A percentile compares a stretch with the other conserved stretches of the same genome.
Evolutionary conservation across 108 stramenopile species (phyloP).

Genomic region (Epipyxis sp.): DNA sequence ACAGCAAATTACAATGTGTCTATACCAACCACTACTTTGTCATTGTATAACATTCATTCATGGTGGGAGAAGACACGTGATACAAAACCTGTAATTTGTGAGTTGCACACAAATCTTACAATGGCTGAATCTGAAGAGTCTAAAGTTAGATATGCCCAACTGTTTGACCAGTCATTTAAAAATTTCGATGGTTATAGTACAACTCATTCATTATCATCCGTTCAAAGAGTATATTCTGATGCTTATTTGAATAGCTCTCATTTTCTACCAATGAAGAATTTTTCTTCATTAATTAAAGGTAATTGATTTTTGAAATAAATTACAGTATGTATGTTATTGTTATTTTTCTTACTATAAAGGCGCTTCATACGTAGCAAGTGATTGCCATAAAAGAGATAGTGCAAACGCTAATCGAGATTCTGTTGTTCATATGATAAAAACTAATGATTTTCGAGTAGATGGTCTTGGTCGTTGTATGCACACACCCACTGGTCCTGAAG

Average conservation of each 20-base stretch:
- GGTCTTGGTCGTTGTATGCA: constrained; percentile 26
- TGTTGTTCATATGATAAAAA: neutral
- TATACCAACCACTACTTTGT: neutral
- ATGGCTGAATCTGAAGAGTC: constrained; percentile 17
- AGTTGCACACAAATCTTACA: neutral
- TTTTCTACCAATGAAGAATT: neutral
- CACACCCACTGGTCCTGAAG: constrained; percentile 4
- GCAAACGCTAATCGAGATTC: constrained; percentile 8
- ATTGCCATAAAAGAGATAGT: constrained; percentile 12
- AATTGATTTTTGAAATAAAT: too few relatives aligned
- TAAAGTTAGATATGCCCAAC: neutral
- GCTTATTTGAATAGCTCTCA: neutral
- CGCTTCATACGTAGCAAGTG: neutral
- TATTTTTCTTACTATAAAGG: too few relatives aligned
- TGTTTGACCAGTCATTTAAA: neutral
- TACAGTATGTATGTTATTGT: too few relatives aligned
- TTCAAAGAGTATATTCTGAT: neutral
- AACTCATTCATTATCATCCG: neutral
- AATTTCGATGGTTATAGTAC: neutral
- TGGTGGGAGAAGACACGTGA: constrained; percentile 1
- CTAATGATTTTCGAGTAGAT: neutral
- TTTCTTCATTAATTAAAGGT: constrained; percentile 15
- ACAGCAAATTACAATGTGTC: too few relatives aligned
- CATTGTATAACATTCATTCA: constrained; percentile 18
- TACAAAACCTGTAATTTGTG: neutral